phyloP scores from a whole-genome alignment of 2,329 filamentous ascomycete genomes.

The Aspergillus amoenus region DNA sequence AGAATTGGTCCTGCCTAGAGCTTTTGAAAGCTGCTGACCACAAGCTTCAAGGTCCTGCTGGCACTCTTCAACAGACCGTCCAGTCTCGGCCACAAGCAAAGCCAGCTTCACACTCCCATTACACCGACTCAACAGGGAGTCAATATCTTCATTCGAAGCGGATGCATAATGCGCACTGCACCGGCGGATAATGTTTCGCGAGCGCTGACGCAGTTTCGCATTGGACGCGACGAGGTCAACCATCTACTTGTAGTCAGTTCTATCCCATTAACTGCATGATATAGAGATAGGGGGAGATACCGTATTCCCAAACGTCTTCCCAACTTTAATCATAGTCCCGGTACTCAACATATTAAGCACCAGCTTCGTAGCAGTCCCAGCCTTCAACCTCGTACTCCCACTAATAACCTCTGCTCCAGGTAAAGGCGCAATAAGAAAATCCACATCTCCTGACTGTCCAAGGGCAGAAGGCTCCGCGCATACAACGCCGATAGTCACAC shows the following conservation, averaged over 20 bases:
- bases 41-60: slow-evolving; percentile 20
- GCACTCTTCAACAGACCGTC: slow-evolving; percentile 25
- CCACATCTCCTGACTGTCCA: background rate
- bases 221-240: slow-evolving; percentile 41
- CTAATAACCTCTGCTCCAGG: slow-evolving; percentile 29
- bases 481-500: background rate
- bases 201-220: slow-evolving; percentile 37
- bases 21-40: slow-evolving; percentile 25
- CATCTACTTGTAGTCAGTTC: slow-evolving; percentile 25
- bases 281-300: background rate
- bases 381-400: slow-evolving; percentile 49
- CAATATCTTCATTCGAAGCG: slow-evolving; percentile 26
- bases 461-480: background rate
- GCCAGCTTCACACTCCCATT: slow-evolving; percentile 36
- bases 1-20: background rate
- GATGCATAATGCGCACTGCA: slow-evolving; percentile 20
- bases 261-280: background rate
- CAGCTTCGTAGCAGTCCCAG: slow-evolving; percentile 48
- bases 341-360: slow-evolving; percentile 48
- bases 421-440: background rate
- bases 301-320: slow-evolving; percentile 40
- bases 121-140: slow-evolving; percentile 28
- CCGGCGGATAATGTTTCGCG: slow-evolving; percentile 34
- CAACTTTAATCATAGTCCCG: slow-evolving; percentile 42
- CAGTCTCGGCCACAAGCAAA: slow-evolving; percentile 28